These are phyloP conservation scores for Hordeum marinum DNA, from an alignment of 176 grass and related monocot species.

Conservation along the genomic window DNA sequence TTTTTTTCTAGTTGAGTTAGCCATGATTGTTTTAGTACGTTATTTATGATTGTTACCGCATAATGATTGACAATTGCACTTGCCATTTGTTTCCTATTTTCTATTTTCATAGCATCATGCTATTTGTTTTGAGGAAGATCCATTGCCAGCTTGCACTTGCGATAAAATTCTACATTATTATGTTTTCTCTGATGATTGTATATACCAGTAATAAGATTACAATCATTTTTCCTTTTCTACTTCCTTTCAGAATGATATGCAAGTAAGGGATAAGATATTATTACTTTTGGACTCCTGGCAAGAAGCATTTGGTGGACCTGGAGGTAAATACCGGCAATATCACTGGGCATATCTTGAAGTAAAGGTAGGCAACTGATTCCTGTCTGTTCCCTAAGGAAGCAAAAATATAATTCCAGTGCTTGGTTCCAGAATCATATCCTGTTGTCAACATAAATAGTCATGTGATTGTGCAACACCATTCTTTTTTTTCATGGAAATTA, in stretches of 20 bases:
- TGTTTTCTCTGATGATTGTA: not conserved
- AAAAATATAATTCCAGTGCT: not conserved
- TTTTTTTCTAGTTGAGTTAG: not conserved
- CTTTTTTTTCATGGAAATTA: not conserved
- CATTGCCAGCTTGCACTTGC: not conserved
- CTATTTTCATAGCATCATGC: not conserved
- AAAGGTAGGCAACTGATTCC: constrained; percentile 45
- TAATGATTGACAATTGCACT: not conserved
- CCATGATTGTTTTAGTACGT: not conserved
- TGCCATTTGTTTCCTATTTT: too few relatives aligned
- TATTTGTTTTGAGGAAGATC: constrained; percentile 5
- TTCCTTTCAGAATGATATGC: constrained; percentile 73
- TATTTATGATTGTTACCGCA: not conserved
- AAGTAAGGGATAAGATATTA: constrained; percentile 77
- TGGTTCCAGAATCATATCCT: not conserved
- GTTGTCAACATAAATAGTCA: not conserved
- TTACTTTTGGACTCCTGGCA: constrained; percentile 95
- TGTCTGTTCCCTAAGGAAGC: constrained; percentile 11
- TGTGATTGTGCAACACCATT: not conserved
- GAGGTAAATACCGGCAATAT: constrained; percentile 80
- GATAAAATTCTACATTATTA: not conserved
- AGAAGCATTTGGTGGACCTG: constrained; percentile 97
- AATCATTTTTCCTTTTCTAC: not conserved
- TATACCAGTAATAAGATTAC: not conserved
- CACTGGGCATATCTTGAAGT: constrained; percentile 90